phyloP scores from a whole-genome alignment of 2,329 filamentous ascomycete genomes.

The Plenodomus biglobosus region DNA sequence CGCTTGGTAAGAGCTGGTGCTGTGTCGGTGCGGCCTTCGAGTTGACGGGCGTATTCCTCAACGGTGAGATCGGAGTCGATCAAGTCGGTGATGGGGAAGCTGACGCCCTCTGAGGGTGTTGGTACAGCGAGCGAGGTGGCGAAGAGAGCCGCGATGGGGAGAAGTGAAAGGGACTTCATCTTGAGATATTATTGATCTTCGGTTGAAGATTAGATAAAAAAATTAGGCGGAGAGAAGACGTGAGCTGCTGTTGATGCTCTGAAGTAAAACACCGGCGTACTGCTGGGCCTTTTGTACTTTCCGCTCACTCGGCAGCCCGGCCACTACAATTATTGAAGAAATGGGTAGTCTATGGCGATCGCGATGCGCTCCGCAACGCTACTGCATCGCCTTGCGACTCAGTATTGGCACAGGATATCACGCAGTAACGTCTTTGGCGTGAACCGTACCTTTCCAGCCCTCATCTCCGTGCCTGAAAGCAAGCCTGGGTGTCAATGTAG shows the following conservation, averaged over 20 bases:
- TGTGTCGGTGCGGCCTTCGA: conserved; percentile 17
- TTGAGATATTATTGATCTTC: conserved; percentile 4
- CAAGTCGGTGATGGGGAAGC: conserved; percentile 33
- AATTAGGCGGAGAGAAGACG: background rate
- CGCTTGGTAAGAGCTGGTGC: conserved; percentile 18
- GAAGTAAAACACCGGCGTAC: background rate
- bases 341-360: background rate
- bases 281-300: conserved; percentile 9
- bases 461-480: conserved; percentile 6
- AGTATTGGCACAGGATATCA: conserved; percentile 5
- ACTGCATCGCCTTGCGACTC: conserved; percentile 1
- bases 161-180: conserved; percentile 24
- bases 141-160: conserved; percentile 20
- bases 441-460: conserved; percentile 6
- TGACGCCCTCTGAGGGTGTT: conserved; percentile 18
- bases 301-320: background rate
- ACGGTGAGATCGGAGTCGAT: conserved; percentile 26
- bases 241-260: background rate
- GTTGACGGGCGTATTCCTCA: conserved; percentile 24
- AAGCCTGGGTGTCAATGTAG: background rate
- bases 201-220: background rate
- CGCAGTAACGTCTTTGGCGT: conserved; percentile 1
- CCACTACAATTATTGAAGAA: background rate
- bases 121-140: conserved; percentile 18
- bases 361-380: conserved; percentile 1